Conservation (phyloP, 2,329 filamentous ascomycete genomes). For the Fusarium sp. region DNA sequence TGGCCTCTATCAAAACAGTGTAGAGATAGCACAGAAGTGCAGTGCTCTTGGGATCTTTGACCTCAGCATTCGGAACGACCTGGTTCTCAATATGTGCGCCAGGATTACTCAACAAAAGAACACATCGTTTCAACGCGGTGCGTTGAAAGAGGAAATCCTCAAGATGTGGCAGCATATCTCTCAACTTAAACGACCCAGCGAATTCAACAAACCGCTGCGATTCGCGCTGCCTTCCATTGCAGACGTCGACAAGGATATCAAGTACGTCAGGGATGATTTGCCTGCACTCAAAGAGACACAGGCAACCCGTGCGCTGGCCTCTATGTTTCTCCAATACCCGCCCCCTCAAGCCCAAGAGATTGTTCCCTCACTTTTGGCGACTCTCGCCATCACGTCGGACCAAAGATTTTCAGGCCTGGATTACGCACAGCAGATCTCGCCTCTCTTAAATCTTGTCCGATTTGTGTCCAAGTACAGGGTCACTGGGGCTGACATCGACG, state of each 20-base stretch:
- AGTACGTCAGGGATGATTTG: constrained; percentile 1
- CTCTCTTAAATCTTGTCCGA: constrained; percentile 50
- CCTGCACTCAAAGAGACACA: constrained; percentile 1
- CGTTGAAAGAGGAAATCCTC: constrained; percentile 50
- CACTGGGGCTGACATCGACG: constrained; percentile 38
- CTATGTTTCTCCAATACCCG: constrained; percentile 52
- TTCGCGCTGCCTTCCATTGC: constrained; percentile 52
- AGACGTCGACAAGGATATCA: constrained; percentile 47
- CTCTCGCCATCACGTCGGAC: constrained; percentile 52
- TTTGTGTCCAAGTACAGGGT: constrained; percentile 35
- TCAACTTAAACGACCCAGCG: constrained; percentile 51
- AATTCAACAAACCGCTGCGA: constrained; percentile 32
- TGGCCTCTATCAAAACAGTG: constrained; percentile 28
- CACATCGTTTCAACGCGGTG: constrained; percentile 24
- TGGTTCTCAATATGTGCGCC: constrained; percentile 53
- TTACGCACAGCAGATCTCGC: constrained; percentile 43
- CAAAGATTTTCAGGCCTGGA: constrained; percentile 27
- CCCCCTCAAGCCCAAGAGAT: constrained; percentile 45
- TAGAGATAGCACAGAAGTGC: constrained; percentile 49
- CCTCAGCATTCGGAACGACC: constrained; percentile 48
- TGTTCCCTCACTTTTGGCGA: constrained; percentile 53
- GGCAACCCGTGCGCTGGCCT: constrained; percentile 44
- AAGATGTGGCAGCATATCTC: constrained; percentile 57
- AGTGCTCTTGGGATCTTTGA: constrained; percentile 48
- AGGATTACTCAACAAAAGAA: constrained; percentile 36